These are phyloP conservation scores for Nakazawaea ambrosiae DNA, from an alignment of 805 yeast genomes.

Conservation along the genomic window DNA sequence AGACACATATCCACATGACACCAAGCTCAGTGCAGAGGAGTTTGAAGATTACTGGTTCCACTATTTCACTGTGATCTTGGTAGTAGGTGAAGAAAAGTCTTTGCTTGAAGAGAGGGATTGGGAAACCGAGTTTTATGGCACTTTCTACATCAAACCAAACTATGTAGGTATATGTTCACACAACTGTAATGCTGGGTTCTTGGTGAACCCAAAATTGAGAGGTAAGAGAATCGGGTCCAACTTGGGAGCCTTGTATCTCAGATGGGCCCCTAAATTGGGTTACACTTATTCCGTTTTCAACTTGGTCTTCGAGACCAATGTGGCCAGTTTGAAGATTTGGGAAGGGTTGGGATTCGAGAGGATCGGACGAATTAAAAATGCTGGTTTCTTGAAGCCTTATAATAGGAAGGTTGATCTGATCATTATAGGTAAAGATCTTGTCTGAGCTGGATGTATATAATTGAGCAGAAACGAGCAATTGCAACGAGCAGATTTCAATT, in stretches of 20 bases:
- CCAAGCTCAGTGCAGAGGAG: slow-evolving; percentile 34
- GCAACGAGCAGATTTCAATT: too few relatives aligned
- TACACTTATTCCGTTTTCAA: slow-evolving; percentile 82
- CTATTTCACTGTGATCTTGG: slow-evolving; percentile 56
- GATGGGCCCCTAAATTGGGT: slow-evolving; percentile 73
- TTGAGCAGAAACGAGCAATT: too few relatives aligned
- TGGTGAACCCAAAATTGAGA: slow-evolving; percentile 53
- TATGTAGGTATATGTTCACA: slow-evolving; percentile 82
- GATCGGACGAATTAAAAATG: slow-evolving; percentile 70
- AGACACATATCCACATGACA: slow-evolving; percentile 61
- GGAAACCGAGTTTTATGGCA: slow-evolving; percentile 52
- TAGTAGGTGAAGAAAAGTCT: slow-evolving; percentile 32
- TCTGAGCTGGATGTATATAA: slow-evolving; percentile 11
- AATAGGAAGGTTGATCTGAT: slow-evolving; percentile 66
- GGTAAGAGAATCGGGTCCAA: slow-evolving; percentile 58
- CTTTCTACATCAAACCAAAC: slow-evolving; percentile 80
- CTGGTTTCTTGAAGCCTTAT: slow-evolving; percentile 62
- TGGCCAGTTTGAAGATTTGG: slow-evolving; percentile 75
- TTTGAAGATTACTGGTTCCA: slow-evolving; percentile 64
- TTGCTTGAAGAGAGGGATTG: slow-evolving; percentile 14
- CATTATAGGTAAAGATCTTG: slow-evolving; percentile 63
- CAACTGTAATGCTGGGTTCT: slow-evolving; percentile 81
- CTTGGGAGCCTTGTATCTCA: slow-evolving; percentile 61
- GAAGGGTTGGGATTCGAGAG: slow-evolving; percentile 74
- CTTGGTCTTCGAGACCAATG: slow-evolving; percentile 76